These are phyloP conservation scores for Vitis rotundifolia DNA, from an alignment of 164 flowering plant genomes.

Conservation along the genomic window DNA sequence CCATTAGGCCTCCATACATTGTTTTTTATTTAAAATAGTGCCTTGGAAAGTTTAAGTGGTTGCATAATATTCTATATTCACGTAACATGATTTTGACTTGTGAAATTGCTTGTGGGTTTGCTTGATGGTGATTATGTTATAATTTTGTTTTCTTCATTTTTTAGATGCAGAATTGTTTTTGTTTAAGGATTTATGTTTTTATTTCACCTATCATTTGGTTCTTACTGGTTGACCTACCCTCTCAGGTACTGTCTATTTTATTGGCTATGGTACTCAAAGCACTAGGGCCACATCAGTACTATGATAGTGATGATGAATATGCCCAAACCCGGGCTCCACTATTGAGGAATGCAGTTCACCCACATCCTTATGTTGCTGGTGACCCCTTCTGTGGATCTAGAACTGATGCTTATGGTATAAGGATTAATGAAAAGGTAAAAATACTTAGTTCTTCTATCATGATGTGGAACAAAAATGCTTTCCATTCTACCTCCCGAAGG, in stretches of 20 bases:
- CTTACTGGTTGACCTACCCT: background rate
- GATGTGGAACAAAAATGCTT: too few relatives aligned
- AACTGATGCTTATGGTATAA: constrained; percentile 46
- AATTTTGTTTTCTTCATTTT: background rate
- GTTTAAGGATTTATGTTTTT: background rate
- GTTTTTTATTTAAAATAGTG: background rate
- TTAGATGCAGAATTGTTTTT: background rate
- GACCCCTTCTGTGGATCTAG: constrained; percentile 44
- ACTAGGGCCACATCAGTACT: constrained; percentile 65
- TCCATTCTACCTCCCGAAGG: too few relatives aligned
- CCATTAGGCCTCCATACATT: background rate
- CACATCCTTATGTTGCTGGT: constrained; percentile 44
- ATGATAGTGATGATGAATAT: constrained; percentile 80
- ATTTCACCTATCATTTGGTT: background rate
- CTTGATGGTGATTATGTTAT: background rate
- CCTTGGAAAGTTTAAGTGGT: background rate
- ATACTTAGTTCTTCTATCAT: background rate
- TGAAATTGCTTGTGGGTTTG: background rate
- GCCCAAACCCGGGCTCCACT: constrained; percentile 60
- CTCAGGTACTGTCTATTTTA: constrained; percentile 64
- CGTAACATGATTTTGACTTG: background rate
- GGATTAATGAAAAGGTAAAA: constrained; percentile 46
- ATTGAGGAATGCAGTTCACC: constrained; percentile 40
- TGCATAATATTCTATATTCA: background rate
- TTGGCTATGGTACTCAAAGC: constrained; percentile 76